Percentiles rank a stretch among this genome's conserved stretches.
Conservation (phyloP, 768 basidiomycete species). For the Psilocybe azurescens region DNA sequence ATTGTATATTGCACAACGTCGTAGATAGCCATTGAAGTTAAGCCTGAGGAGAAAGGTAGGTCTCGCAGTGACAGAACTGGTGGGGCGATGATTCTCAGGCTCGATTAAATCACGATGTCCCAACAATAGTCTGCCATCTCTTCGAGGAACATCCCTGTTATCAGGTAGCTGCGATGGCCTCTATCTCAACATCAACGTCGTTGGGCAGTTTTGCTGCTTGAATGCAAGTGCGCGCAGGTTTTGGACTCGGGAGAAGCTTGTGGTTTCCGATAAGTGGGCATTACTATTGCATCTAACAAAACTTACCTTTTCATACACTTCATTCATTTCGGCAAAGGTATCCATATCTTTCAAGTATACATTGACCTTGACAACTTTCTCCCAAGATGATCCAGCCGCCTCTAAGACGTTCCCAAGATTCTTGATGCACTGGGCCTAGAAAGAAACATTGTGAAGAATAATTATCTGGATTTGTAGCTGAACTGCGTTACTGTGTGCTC, state of each 20-base stretch:
- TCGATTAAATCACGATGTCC: too few species aligned
- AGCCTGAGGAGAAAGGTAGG: too few species aligned
- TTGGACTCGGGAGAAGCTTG: conserved; percentile 56
- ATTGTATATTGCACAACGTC: background rate
- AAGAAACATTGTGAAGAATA: background rate
- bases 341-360: conserved; percentile 68
- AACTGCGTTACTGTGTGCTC: conserved; percentile 57
- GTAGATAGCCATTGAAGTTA: too few species aligned
- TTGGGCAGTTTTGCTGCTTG: conserved; percentile 72
- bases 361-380: conserved; percentile 61
- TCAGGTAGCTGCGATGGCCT: conserved; percentile 59
- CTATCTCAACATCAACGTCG: conserved; percentile 78
- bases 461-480: background rate
- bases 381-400: conserved; percentile 63
- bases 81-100: too few species aligned
- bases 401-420: conserved; percentile 60
- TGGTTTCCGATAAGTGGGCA: background rate
- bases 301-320: conserved; percentile 57
- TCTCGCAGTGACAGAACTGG: too few species aligned
- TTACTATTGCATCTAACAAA: background rate
- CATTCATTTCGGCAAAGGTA: conserved; percentile 61
- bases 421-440: conserved; percentile 58
- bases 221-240: conserved; percentile 79
- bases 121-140: background rate
- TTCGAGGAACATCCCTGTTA: background rate